Evolutionary conservation across 176 grass and related monocot species (phyloP).

Genomic region (Dendrocalamus sinicus): DNA sequence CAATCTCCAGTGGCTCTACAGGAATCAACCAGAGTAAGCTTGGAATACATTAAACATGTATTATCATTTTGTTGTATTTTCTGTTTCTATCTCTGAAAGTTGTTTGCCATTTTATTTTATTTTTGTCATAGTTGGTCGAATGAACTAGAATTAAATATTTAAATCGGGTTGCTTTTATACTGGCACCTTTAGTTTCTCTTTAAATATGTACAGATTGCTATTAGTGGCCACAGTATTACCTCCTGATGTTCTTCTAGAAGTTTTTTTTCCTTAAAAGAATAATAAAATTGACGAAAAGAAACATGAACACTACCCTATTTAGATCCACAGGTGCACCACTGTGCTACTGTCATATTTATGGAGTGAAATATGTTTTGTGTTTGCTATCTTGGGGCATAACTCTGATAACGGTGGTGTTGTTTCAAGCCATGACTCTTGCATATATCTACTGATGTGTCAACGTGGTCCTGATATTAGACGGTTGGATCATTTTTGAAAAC

Average conservation of each 20-base stretch:
- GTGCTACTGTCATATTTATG: conserved; percentile 6
- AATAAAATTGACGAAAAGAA: not conserved
- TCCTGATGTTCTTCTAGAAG: not conserved
- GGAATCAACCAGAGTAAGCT: conserved; percentile 95
- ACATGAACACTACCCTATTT: not conserved
- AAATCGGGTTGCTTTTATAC: not conserved
- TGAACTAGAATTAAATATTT: not conserved
- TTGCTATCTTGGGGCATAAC: not conserved
- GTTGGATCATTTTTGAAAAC: not conserved
- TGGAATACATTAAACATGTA: not conserved
- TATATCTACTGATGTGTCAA: not conserved
- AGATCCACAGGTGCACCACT: not conserved
- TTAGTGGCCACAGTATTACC: not conserved
- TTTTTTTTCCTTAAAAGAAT: conserved; percentile 8
- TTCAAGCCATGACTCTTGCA: not conserved
- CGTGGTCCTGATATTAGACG: not conserved
- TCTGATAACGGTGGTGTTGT: not conserved
- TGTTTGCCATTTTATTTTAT: conserved; percentile 1
- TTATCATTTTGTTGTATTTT: not conserved
- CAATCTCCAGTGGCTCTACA: conserved; percentile 82
- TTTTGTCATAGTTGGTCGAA: not conserved
- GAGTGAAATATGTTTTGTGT: not conserved
- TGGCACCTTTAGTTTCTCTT: not conserved
- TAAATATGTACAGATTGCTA: not conserved
- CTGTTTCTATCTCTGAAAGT: not conserved